Base-by-base conservation (phyloP, 371 early-diverging fungal genomes). In the Mortierella sp. region DNA sequence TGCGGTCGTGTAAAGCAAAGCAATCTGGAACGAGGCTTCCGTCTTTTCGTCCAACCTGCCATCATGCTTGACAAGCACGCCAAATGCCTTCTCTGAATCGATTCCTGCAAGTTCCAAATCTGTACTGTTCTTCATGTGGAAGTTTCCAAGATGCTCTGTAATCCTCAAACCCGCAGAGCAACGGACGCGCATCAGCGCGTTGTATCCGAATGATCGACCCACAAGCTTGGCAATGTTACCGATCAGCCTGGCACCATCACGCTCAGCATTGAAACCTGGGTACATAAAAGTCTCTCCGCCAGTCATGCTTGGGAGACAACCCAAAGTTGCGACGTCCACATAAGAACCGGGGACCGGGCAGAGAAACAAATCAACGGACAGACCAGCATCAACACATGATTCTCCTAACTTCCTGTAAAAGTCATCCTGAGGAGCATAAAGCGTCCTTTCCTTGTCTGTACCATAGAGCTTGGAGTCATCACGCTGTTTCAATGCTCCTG, bases 91-190 rank as follows among this genome's bases (percentile, higher is more conserved):
- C 64, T 95, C 93, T 45, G 93, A 86, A 75, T 95, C 94, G n/a
- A 98, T 86, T 19, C 95, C 95, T 0, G 93, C 96, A 26, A 98
- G 85, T 83, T 98, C 96, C 26, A 98, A 84, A 70, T 99, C 99
- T 2, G 96, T 96, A 19, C 89, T 87, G 85, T 96, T 97, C 58
- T 89, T 92, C 95, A 96, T 96, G 70, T 87, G 90, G 84, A 98
- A 93, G 87, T 98, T 98, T 43, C 99, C 99, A 72, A 91, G 93
- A 68, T 98, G 93, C 43, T 97, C 95, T 0, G 87, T 86, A 3
- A 96, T 87, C 35, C 93, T 88, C 56, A 99, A 76, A 2, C 95
- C 93, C 58, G 95, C 93, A 2, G 97, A 96, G 63, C 93, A 93
- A 29, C 99, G 93, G n/a, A 99, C 88, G 55, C 98, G 91, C 82